Conservation (phyloP, 768 basidiomycete genomes). For the Podaxis rugospora region DNA sequence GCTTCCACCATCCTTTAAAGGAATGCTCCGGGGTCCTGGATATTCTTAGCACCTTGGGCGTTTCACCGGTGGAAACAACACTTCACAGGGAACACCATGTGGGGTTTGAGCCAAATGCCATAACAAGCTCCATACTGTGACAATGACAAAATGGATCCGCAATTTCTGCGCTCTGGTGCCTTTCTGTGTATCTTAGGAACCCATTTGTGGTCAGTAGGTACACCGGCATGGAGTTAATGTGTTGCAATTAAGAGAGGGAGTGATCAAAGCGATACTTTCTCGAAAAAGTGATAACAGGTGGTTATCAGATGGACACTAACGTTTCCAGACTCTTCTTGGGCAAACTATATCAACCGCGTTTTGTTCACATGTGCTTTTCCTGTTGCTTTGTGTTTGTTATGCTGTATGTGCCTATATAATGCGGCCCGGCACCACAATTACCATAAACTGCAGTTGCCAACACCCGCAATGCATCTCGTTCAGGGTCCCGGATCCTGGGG, state of each 20-base stretch:
- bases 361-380: background rate
- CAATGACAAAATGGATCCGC: background rate
- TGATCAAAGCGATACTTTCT: background rate
- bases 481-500: background rate
- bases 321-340: background rate
- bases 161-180: background rate
- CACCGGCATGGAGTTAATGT: background rate
- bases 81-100: background rate
- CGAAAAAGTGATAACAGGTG: background rate
- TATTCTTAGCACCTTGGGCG: slow-evolving; percentile 1
- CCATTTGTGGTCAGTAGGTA: too few species aligned
- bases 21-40: too few species aligned
- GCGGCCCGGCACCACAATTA: background rate
- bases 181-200: background rate
- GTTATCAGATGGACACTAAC: background rate
- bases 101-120: background rate
- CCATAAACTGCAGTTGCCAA: background rate
- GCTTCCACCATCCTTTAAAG: too few species aligned
- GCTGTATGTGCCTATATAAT: background rate
- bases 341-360: background rate
- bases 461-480: background rate
- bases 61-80: background rate
- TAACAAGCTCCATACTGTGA: background rate
- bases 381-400: background rate
- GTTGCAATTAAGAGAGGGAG: background rate